Evolutionary conservation across 2,329 filamentous ascomycete genomes (phyloP).

Genomic region (Periconia sp.): DNA sequence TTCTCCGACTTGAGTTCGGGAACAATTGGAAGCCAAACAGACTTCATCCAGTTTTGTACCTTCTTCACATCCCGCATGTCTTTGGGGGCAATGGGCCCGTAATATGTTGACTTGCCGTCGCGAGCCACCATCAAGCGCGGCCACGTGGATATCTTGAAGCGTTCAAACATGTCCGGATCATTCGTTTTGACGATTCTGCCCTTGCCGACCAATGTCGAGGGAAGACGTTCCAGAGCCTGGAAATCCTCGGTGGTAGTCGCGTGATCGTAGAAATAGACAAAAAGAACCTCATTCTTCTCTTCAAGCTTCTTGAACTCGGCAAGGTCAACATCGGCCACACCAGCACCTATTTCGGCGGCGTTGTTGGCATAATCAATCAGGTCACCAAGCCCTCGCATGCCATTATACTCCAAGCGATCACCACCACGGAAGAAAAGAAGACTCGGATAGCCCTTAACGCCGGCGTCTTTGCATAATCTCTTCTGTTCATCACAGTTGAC

Average conservation of each 20-base stretch:
- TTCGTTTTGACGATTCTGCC: constrained; percentile 91
- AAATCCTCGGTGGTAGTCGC: constrained; percentile 94
- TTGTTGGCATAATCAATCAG: constrained; percentile 85
- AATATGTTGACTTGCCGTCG: constrained; percentile 88
- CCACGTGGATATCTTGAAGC: constrained; percentile 96
- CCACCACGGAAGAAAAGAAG: constrained; percentile 90
- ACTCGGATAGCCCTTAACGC: constrained; percentile 79
- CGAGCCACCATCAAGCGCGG: constrained; percentile 88
- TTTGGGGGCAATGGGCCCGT: constrained; percentile 79
- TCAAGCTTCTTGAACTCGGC: constrained; percentile 78
- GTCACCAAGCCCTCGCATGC: constrained; percentile 88
- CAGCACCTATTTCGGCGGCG: constrained; percentile 73
- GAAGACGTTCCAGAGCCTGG: constrained; percentile 79
- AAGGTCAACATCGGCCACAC: constrained; percentile 79
- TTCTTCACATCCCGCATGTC: constrained; percentile 88
- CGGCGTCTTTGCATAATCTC: constrained; percentile 88
- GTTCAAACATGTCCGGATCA: constrained; percentile 71
- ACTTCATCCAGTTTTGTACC: constrained; percentile 90
- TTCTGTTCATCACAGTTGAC: constrained; percentile 90
- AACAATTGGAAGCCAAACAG: constrained; percentile 93
- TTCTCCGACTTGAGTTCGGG: constrained; percentile 91
- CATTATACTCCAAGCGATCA: constrained; percentile 90
- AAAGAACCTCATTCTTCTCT: constrained; percentile 91
- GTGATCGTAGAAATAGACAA: constrained; percentile 96
- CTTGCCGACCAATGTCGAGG: constrained; percentile 84